Conservation (phyloP, 768 basidiomycete species). For the Cystobasidium tubakii region DNA sequence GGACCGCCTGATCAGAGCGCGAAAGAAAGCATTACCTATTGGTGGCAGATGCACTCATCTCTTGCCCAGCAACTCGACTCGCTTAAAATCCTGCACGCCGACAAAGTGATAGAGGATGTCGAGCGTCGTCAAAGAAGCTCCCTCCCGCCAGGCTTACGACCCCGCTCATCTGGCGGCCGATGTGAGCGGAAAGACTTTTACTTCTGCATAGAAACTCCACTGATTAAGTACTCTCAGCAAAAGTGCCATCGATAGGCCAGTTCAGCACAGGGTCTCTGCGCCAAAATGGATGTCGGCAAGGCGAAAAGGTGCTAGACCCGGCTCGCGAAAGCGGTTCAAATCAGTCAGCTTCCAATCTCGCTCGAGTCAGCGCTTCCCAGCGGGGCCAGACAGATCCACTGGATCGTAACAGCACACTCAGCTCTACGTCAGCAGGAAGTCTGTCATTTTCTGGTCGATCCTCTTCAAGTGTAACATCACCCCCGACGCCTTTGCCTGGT, state of each 20-base stretch:
- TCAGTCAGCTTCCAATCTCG: background rate
- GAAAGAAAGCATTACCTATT: background rate
- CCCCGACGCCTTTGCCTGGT: background rate
- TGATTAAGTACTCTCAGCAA: background rate
- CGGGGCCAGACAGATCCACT: background rate
- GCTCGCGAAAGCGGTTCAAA: background rate
- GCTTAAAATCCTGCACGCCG: slow-evolving; percentile 6
- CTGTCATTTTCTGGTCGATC: background rate
- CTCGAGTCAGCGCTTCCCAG: background rate
- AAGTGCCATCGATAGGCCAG: too few species aligned
- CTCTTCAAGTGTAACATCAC: background rate
- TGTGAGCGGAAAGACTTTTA: background rate
- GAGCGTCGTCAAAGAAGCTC: slow-evolving; percentile 17
- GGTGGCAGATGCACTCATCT: slow-evolving; percentile 19
- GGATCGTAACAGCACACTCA: background rate
- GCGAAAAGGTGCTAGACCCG: too few species aligned
- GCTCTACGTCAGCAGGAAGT: background rate
- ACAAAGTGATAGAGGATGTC: slow-evolving; percentile 14
- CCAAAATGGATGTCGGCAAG: too few species aligned
- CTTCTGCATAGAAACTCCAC: too few species aligned
- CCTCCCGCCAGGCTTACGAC: slow-evolving; percentile 11
- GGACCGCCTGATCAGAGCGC: background rate
- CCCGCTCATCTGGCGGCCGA: background rate
- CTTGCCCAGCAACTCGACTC: slow-evolving; percentile 17
- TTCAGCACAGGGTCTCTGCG: too few species aligned